Conservation (phyloP, 345 rosid species). For the Pistacia atlantica region DNA sequence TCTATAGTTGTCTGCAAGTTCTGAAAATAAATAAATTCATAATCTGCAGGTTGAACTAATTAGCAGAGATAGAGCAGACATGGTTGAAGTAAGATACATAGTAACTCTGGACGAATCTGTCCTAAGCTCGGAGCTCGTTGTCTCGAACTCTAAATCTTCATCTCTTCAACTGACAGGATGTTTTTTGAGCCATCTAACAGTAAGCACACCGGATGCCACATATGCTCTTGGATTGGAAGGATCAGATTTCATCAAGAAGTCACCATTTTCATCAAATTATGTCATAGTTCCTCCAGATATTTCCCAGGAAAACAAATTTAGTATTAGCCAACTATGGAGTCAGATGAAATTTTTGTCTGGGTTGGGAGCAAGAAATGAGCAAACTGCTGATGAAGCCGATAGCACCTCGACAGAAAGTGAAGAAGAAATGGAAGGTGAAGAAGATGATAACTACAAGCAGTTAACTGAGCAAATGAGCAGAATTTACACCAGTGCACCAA, state of each 20-base stretch:
- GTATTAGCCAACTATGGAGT: conserved; percentile 26
- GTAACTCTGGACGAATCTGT: conserved; percentile 51
- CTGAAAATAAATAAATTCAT: background rate
- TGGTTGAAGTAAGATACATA: conserved; percentile 56
- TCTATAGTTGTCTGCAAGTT: background rate
- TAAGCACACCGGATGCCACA: conserved; percentile 88
- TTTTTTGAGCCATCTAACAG: conserved; percentile 67
- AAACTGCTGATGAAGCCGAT: conserved; percentile 10
- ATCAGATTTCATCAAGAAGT: conserved; percentile 51
- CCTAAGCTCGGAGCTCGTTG: conserved; percentile 56
- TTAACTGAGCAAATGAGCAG: conserved; percentile 70
- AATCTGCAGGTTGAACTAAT: conserved; percentile 62
- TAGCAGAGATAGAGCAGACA: conserved; percentile 43
- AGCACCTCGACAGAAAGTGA: conserved; percentile 5
- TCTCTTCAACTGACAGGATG: conserved; percentile 49
- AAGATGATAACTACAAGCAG: conserved; percentile 63
- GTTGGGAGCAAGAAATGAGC: conserved; percentile 19
- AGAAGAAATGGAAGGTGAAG: conserved; percentile 62
- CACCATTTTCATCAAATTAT: conserved; percentile 40
- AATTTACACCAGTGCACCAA: conserved; percentile 76
- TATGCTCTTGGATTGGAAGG: conserved; percentile 74
- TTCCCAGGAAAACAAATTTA: conserved; percentile 17
- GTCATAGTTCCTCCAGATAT: conserved; percentile 49
- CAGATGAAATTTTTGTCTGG: conserved; percentile 18
- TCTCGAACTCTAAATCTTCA: conserved; percentile 50